These are phyloP conservation scores for Senecio squalidus DNA, from an alignment of 140 eudicot genomes.

Conservation along the genomic window DNA sequence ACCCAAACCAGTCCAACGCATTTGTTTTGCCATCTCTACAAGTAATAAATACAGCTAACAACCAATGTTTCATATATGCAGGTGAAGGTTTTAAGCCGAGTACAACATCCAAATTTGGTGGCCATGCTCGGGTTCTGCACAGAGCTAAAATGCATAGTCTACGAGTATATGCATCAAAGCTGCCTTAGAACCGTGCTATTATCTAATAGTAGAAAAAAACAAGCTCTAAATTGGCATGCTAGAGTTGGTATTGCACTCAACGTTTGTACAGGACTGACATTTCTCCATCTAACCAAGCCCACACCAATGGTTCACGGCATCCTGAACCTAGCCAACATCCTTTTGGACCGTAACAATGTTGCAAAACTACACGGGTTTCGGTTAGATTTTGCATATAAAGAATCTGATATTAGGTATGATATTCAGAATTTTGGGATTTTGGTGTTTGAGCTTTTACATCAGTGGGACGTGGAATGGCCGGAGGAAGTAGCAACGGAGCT, in stretches of 20 bases:
- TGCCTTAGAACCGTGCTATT: constrained; percentile 58
- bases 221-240: constrained; percentile 53
- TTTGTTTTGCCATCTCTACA: neutral
- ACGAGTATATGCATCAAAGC: constrained; percentile 73
- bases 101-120: constrained; percentile 67
- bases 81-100: constrained; percentile 49
- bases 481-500: constrained; percentile 57
- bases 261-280: constrained; percentile 58
- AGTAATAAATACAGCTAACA: neutral
- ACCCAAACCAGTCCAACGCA: neutral
- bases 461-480: constrained; percentile 59
- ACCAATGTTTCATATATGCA: constrained; percentile 22
- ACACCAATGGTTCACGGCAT: constrained; percentile 45
- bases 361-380: constrained; percentile 50
- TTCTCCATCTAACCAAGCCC: constrained; percentile 70
- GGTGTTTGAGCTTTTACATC: constrained; percentile 59
- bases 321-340: constrained; percentile 51
- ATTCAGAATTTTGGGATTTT: constrained; percentile 54
- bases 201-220: constrained; percentile 26
- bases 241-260: constrained; percentile 56
- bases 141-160: constrained; percentile 63
- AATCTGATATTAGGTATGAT: constrained; percentile 37
- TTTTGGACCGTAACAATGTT: constrained; percentile 49
- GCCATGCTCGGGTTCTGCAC: constrained; percentile 74
- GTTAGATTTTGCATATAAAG: constrained; percentile 14